These are phyloP conservation scores for Cryptococcus jaspeensis DNA, from an alignment of 1,284 basidiomycete genomes.

Conservation along the genomic window DNA sequence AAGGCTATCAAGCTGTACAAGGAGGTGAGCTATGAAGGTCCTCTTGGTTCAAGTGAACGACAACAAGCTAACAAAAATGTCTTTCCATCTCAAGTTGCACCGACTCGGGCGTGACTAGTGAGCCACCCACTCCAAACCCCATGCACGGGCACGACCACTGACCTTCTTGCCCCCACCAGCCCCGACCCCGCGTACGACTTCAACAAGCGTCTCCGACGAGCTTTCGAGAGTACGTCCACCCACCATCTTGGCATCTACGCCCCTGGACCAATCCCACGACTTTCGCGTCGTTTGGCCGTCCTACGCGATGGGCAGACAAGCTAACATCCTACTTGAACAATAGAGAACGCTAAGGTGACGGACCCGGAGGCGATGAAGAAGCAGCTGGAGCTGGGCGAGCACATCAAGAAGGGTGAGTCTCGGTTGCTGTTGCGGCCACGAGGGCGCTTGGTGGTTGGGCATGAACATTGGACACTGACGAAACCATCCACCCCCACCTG, in stretches of 20 bases:
- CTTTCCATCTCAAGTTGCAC: slow-evolving; percentile 36
- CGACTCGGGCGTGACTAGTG: slow-evolving; percentile 51
- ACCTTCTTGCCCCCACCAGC: slow-evolving; percentile 20
- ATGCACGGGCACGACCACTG: not conserved
- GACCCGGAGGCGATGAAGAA: slow-evolving; percentile 72
- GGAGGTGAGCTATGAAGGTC: slow-evolving; percentile 35
- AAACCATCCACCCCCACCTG: not conserved
- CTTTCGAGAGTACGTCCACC: slow-evolving; percentile 47
- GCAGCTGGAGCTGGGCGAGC: slow-evolving; percentile 74
- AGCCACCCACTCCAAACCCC: slow-evolving; percentile 5
- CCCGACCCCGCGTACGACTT: slow-evolving; percentile 51
- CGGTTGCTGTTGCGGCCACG: not conserved
- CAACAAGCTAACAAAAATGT: too few species aligned
- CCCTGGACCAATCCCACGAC: not conserved
- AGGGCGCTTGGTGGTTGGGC: not conserved
- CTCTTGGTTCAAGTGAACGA: not conserved
- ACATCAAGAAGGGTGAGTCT: slow-evolving; percentile 77
- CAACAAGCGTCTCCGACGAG: slow-evolving; percentile 49
- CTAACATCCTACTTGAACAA: not conserved
- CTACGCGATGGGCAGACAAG: not conserved
- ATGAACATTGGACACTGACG: too few species aligned
- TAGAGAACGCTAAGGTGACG: slow-evolving; percentile 70
- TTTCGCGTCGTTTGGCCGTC: not conserved
- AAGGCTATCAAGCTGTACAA: slow-evolving; percentile 51
- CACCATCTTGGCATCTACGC: not conserved